phyloP scores from a whole-genome alignment of 2,329 filamentous ascomycete species.

The Fusarium sp. region DNA sequence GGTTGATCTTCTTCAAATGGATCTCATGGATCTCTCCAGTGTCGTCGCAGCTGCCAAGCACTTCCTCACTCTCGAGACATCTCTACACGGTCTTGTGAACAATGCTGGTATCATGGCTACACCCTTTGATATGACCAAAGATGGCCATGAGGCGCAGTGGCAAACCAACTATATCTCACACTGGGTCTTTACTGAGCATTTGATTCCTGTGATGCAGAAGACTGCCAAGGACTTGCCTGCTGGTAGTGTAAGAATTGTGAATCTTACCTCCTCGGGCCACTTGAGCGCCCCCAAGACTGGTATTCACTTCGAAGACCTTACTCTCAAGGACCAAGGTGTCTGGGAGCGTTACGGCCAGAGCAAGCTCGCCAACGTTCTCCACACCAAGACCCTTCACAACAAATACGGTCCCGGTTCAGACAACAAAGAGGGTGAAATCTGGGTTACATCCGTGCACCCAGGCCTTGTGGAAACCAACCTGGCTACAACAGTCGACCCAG shows the following conservation, averaged over 20 bases:
- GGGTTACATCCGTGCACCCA: slow-evolving; percentile 28
- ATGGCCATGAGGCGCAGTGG: slow-evolving; percentile 33
- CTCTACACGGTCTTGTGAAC: slow-evolving; percentile 28
- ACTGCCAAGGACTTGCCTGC: slow-evolving; percentile 17
- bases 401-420: slow-evolving; percentile 26
- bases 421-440: slow-evolving; percentile 25
- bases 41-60: slow-evolving; percentile 28
- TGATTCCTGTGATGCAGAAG: slow-evolving; percentile 28
- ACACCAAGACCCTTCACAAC: slow-evolving; percentile 23
- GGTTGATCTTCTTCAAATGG: slow-evolving; percentile 21
- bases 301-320: slow-evolving; percentile 18
- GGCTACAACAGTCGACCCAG: neutral
- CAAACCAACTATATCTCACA: slow-evolving; percentile 37
- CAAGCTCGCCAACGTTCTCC: slow-evolving; percentile 38
- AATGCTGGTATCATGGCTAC: slow-evolving; percentile 39
- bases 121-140: slow-evolving; percentile 16
- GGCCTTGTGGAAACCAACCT: slow-evolving; percentile 32
- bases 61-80: slow-evolving; percentile 19
- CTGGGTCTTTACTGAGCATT: slow-evolving; percentile 28
- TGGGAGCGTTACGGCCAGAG: slow-evolving; percentile 32
- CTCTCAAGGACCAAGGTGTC: neutral
- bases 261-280: slow-evolving; percentile 31
- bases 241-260: slow-evolving; percentile 30
- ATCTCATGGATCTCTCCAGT: slow-evolving; percentile 12
- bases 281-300: slow-evolving; percentile 23